Evolutionary conservation across 345 rosid species (phyloP), one percentile per base, ranked within the genome.

Genomic region (Hibiscus trionum): DNA sequence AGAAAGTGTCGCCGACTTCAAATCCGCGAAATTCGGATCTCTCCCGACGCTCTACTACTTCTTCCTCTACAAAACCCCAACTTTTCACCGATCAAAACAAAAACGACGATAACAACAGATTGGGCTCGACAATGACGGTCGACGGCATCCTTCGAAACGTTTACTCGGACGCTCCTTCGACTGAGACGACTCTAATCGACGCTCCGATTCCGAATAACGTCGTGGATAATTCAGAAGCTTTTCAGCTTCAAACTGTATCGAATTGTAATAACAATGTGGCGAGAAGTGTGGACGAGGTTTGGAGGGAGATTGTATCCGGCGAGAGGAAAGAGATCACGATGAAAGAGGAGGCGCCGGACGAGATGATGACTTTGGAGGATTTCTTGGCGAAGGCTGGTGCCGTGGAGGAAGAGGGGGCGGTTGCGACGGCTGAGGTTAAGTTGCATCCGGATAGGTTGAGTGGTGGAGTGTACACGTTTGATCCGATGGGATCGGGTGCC

Each of bases 321-420:
- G 90, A 86, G 74, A 84, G 77, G 61, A 85, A 76, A 75, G 87
- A 80, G 72, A 68, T 83, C 86, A 86, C 79, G 70, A 70, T 84
- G 89, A 95, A 95, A 80, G 89, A 88, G 75, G 97, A 94, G 73
- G 74, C 72, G 79, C 77, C 87, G 5, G 93, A 90, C 27, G 91
- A 88, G 73, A 78, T 91, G 90, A 90, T 90, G 87, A 95, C 99
- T 66, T 83, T 95, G 64, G 99, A 95, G 77, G 97, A 95, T 76
- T 95, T 95, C 70, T 80, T 95, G 73, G 94, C 85, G 1, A 86
- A 79, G 84, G 91, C 90, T 3, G 89, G 84, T 0, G 96, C 86
- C 7, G 82, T 85, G 69, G 80, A 80, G 52, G 86, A 60, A 0
- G 79, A 60, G 14, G 80, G 62, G 24, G 72, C 42, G 12, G n/a